These are phyloP conservation scores for Phytomonas sp. DNA, from an alignment of 208 protist species.

Conservation along the genomic window DNA sequence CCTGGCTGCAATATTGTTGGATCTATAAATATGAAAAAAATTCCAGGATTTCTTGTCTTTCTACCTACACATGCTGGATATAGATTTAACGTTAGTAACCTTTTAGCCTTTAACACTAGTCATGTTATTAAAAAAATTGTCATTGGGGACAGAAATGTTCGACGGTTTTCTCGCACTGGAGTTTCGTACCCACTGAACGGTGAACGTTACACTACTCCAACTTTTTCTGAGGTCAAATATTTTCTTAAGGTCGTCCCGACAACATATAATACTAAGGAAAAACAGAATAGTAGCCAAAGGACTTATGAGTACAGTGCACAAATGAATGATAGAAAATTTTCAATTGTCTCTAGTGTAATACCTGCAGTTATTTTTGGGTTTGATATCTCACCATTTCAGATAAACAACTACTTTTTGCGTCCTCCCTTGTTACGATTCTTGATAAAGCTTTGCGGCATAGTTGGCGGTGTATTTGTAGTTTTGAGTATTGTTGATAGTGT, in stretches of 20 bases:
- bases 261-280: conserved; percentile 29
- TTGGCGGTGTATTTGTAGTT: conserved; percentile 83
- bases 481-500: conserved; percentile 57
- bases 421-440: conserved; percentile 62
- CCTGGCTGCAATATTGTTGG: conserved; percentile 77
- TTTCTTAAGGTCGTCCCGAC: conserved; percentile 63
- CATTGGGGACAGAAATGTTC: conserved; percentile 49
- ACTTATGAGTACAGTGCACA: conserved; percentile 74
- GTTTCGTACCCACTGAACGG: conserved; percentile 36
- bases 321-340: conserved; percentile 23
- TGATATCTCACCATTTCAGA: conserved; percentile 58
- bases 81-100: conserved; percentile 27
- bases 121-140: conserved; percentile 63
- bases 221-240: conserved; percentile 41
- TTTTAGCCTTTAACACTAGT: conserved; percentile 45
- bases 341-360: conserved; percentile 22
- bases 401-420: conserved; percentile 67
- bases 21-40: conserved; percentile 66
- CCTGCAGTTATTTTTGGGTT: conserved; percentile 48
- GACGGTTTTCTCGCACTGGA: conserved; percentile 48
- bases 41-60: conserved; percentile 70
- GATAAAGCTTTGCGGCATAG: conserved; percentile 75
- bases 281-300: conserved; percentile 7
- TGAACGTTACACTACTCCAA: conserved; percentile 14
- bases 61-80: conserved; percentile 27